Percentiles rank a stretch among this genome's conserved stretches.
These are phyloP conservation scores for Claviceps purpurea DNA, from an alignment of 2,329 filamentous ascomycete genomes.

Conservation along the genomic window DNA sequence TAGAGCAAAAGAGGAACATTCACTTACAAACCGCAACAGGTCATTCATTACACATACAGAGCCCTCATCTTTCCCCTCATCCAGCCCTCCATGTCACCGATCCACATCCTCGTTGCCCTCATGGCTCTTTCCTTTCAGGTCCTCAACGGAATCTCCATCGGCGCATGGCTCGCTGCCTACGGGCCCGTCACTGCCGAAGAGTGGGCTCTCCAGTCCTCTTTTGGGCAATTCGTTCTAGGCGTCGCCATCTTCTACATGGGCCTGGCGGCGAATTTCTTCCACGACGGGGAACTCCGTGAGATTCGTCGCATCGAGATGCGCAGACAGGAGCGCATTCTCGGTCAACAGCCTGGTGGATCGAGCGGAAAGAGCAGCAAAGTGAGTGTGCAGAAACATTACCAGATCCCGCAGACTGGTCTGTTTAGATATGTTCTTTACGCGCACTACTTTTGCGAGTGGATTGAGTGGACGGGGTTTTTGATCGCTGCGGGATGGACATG, in stretches of 20 bases:
- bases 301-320: slow-evolving; percentile 60
- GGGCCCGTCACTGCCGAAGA: slow-evolving; percentile 47
- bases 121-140: slow-evolving; percentile 63
- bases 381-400: slow-evolving; percentile 60
- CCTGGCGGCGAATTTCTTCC: slow-evolving; percentile 68
- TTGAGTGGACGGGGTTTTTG: slow-evolving; percentile 89
- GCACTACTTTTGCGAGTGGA: slow-evolving; percentile 93
- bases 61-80: slow-evolving; percentile 70
- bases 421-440: slow-evolving; percentile 78
- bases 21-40: slow-evolving; percentile 22
- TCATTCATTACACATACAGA: slow-evolving; percentile 83
- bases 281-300: slow-evolving; percentile 81
- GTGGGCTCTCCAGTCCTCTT: slow-evolving; percentile 29
- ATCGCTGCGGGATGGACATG: slow-evolving; percentile 56
- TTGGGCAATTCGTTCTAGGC: slow-evolving; percentile 44
- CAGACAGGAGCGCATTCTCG: slow-evolving; percentile 30
- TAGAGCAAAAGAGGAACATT: background rate
- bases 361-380: slow-evolving; percentile 5
- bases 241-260: slow-evolving; percentile 64
- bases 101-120: slow-evolving; percentile 56
- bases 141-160: slow-evolving; percentile 64
- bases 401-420: slow-evolving; percentile 69
- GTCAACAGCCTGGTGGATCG: slow-evolving; percentile 26
- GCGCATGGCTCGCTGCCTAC: slow-evolving; percentile 71
- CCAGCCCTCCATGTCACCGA: slow-evolving; percentile 85